phyloP scores from a whole-genome alignment of 1,284 basidiomycete species.

The Ganoderma meredithae region DNA sequence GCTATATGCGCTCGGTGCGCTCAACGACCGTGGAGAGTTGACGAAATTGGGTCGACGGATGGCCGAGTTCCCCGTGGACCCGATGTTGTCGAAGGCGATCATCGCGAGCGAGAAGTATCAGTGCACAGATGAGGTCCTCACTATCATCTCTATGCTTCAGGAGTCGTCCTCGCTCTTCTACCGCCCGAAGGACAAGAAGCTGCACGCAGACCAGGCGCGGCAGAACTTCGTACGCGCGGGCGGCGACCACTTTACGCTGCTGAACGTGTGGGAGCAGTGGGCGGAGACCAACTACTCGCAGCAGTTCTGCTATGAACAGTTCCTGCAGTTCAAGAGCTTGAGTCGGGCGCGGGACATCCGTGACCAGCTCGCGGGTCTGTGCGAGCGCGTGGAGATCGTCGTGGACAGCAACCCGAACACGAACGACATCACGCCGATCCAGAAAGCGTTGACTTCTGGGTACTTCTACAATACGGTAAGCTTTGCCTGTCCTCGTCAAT shows the following conservation, averaged over 20 bases:
- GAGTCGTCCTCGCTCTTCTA: constrained; percentile 96
- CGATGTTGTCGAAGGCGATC: constrained; percentile 96
- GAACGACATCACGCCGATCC: constrained; percentile 91
- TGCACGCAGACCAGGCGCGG: constrained; percentile 95
- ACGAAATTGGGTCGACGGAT: constrained; percentile 96
- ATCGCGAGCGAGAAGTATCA: constrained; percentile 93
- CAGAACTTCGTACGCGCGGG: constrained; percentile 95
- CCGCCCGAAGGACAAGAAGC: constrained; percentile 96
- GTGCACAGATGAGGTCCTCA: constrained; percentile 98
- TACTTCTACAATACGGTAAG: constrained; percentile 96
- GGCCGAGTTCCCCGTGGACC: constrained; percentile 99
- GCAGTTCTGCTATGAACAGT: constrained; percentile 96
- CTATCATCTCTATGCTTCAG: constrained; percentile 97
- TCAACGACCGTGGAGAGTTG: constrained; percentile 96
- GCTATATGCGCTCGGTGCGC: constrained; percentile 93
- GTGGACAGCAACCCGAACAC: constrained; percentile 88
- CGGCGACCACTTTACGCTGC: constrained; percentile 97
- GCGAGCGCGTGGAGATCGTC: constrained; percentile 96
- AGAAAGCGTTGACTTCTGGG: constrained; percentile 94
- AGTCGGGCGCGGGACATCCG: constrained; percentile 94
- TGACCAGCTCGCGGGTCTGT: constrained; percentile 94
- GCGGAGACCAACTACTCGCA: constrained; percentile 96
- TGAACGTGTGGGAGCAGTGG: constrained; percentile 99
- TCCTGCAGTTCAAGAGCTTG: constrained; percentile 96
- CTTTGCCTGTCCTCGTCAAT: constrained; percentile 18